Evolutionary conservation across 306 rosid genomes (phyloP).

Genomic region (Acmispon strigosus): DNA sequence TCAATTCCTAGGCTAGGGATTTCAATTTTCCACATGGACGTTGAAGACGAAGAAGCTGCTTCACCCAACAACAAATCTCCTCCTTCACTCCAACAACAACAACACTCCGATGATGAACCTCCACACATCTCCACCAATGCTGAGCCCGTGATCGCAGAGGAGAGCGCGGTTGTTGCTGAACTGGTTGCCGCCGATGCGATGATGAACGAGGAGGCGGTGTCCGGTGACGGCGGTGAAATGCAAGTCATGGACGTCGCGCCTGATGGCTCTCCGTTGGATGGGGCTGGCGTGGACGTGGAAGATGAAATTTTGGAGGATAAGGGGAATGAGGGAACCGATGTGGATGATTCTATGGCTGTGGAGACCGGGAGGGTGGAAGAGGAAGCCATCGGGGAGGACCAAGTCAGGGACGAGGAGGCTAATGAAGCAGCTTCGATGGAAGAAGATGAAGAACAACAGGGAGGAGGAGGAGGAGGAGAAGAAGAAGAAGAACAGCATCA

Average conservation of each 20-base stretch:
- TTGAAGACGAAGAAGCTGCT: conserved; percentile 48
- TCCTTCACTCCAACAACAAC: neutral
- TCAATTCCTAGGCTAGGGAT: conserved; percentile 42
- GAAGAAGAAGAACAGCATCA: neutral
- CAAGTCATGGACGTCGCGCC: neutral
- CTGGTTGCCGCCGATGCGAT: neutral
- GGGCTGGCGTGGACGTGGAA: neutral
- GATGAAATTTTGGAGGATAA: neutral
- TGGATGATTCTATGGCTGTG: conserved; percentile 6
- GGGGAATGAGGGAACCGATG: neutral
- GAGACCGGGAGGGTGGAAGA: conserved; percentile 3
- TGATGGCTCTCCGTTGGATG: neutral
- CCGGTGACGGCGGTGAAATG: conserved; percentile 3
- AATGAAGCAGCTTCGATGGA: conserved; percentile 14
- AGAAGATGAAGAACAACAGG: neutral
- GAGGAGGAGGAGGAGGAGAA: neutral
- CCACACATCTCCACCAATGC: conserved; percentile 8
- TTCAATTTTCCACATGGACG: conserved; percentile 40
- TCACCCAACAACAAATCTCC: neutral
- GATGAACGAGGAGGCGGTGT: neutral
- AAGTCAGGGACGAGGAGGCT: conserved; percentile 25
- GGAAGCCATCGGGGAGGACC: neutral
- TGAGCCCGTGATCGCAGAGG: neutral
- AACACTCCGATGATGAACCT: conserved; percentile 8
- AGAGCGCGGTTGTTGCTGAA: neutral